Percentiles rank a stretch among this genome's conserved stretches.
phyloP scores from a whole-genome alignment of 2,329 filamentous ascomycete genomes.

The Phialophora chinensis region DNA sequence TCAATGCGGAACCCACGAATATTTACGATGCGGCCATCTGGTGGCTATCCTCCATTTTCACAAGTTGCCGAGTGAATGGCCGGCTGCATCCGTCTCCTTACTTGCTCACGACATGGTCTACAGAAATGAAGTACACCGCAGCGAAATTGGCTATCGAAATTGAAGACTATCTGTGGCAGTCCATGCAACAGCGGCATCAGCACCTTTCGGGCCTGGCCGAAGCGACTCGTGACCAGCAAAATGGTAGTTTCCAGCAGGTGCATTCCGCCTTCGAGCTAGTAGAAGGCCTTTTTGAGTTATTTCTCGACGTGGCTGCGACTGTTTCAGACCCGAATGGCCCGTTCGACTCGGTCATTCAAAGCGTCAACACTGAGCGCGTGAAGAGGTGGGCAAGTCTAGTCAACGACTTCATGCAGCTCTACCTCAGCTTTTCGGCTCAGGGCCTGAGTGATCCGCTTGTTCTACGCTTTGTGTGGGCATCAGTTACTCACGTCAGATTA shows the following conservation, averaged over 20 bases:
- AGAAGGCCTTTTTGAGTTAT: conserved; percentile 69
- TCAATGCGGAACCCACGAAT: conserved; percentile 57
- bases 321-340: conserved; percentile 66
- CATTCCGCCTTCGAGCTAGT: conserved; percentile 42
- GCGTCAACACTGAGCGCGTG: conserved; percentile 63
- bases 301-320: conserved; percentile 69
- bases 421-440: conserved; percentile 42
- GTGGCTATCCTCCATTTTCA: conserved; percentile 60
- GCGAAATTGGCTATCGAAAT: conserved; percentile 60
- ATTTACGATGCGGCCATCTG: conserved; percentile 59
- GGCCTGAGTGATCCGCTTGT: conserved; percentile 52
- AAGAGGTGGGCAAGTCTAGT: conserved; percentile 66
- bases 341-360: conserved; percentile 58
- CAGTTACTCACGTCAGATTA: conserved; percentile 66
- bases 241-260: conserved; percentile 6
- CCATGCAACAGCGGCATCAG: conserved; percentile 43
- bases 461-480: conserved; percentile 70
- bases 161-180: conserved; percentile 59
- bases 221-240: not conserved
- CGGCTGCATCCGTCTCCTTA: conserved; percentile 55
- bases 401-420: conserved; percentile 58
- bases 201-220: conserved; percentile 37
- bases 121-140: conserved; percentile 61
- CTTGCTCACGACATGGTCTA: conserved; percentile 60
- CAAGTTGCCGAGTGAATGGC: conserved; percentile 1